Evolutionary conservation across 2,329 filamentous ascomycete genomes (phyloP), one percentile per base, ranked within the genome.

Genomic region (Leptographium galeiforme): DNA sequence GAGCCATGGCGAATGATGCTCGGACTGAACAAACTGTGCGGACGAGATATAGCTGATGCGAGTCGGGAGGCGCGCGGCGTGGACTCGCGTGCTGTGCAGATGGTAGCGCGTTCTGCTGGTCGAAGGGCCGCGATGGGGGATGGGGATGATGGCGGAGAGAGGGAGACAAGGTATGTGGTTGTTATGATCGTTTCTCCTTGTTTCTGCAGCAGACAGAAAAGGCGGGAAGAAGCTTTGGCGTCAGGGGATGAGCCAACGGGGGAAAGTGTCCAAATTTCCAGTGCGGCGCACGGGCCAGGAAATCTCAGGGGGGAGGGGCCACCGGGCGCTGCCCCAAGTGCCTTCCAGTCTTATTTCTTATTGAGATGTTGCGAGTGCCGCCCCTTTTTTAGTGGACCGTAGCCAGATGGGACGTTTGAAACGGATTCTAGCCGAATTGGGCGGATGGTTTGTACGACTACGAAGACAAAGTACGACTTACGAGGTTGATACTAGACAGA

Each of bases 1-100:
- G 69, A 70, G 79, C 76, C 80, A 83, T 83, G 68, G 64, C 60
- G 40, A 46, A 36, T n/a, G 25, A 13, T 45, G 25, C 25, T 25
- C 25, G 25, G 25, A 40, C 12, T 46, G 40, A 12, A 38, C 33
- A 25, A 19, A 19, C 14, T 7, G 38, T 34, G 41, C n/a, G 41
- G 18, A 14, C 38, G 14, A 14, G 41, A 34, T 25, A 13, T 47
- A 48, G 45, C n/a, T 6, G 34, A 18, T 16, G 13, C 18, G 19
- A 38, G 34, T 48, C 47, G 47, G 19, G 13, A 19, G 36, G 2
- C 12, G 34, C 34, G 36, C 13, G 33, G 48, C 36, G 32, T 14
- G 14, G 13, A 8, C 14, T 18, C 32, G 32, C 10, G 40, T 34
- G 6, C n/a, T 38, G 39, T 8, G 39, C 10, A 25, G 39, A 5